Percentiles rank a stretch among this genome's conserved stretches.
phyloP scores from a whole-genome alignment of 148 eudicot species.

The Nepenthes mirabilis region DNA sequence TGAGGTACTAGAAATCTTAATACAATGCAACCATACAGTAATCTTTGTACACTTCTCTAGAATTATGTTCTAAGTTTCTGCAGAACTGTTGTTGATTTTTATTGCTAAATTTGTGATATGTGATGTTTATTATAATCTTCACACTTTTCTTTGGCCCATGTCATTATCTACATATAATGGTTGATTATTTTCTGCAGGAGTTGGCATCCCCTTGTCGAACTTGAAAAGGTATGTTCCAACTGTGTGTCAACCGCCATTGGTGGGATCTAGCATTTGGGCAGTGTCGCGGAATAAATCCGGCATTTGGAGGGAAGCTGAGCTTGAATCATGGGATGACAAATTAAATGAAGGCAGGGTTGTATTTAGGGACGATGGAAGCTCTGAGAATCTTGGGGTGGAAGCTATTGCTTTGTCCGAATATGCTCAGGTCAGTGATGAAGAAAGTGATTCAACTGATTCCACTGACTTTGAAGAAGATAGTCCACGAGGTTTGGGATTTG shows the following conservation, averaged over 20 bases:
- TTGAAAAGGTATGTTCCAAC: constrained; percentile 58
- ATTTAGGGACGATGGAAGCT: constrained; percentile 54
- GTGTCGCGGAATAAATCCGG: constrained; percentile 33
- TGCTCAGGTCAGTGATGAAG: constrained; percentile 47
- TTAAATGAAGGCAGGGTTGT: constrained; percentile 36
- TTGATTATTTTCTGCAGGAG: constrained; percentile 28
- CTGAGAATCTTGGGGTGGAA: constrained; percentile 45
- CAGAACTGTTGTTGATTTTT: no score
- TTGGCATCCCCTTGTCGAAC: constrained; percentile 46
- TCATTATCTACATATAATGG: background rate
- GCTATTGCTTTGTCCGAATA: constrained; percentile 52
- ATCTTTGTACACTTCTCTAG: no score
- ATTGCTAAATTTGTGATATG: no score
- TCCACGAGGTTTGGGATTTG: constrained; percentile 57
- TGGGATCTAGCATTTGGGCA: constrained; percentile 71
- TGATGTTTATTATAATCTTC: background rate
- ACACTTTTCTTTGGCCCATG: background rate
- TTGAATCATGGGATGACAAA: constrained; percentile 70
- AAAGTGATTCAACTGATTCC: constrained; percentile 32
- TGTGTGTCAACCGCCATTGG: constrained; percentile 43
- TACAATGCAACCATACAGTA: no score
- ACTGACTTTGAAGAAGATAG: constrained; percentile 51
- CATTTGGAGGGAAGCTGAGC: constrained; percentile 89
- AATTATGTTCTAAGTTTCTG: no score
- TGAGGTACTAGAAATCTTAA: no score